phyloP scores from a whole-genome alignment of 306 rosid species.

The Quercus engelmannii region DNA sequence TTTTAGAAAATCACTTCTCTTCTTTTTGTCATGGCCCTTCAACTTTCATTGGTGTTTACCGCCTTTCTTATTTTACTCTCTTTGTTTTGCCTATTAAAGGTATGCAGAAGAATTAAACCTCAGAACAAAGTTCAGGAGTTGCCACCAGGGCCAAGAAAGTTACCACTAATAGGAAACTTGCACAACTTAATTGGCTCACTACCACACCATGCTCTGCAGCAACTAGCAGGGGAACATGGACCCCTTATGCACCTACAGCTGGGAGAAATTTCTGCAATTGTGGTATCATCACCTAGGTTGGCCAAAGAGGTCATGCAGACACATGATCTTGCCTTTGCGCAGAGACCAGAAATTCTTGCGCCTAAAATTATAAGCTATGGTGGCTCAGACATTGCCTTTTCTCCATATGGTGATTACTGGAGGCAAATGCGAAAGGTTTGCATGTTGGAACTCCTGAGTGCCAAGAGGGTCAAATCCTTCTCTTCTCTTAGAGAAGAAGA shows the following conservation, averaged over 20 bases:
- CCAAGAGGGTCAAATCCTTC: too few relatives aligned
- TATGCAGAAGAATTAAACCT: not conserved
- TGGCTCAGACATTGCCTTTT: not conserved
- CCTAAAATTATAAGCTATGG: not conserved
- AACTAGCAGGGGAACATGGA: slow-evolving; percentile 36
- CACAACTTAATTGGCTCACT: slow-evolving; percentile 17
- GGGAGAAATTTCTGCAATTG: slow-evolving; percentile 32
- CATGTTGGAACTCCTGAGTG: too few relatives aligned
- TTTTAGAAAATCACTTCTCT: too few relatives aligned
- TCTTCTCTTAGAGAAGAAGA: too few relatives aligned
- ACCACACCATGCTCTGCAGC: slow-evolving; percentile 12
- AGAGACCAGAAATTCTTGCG: not conserved
- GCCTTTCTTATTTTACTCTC: not conserved
- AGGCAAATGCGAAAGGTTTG: too few relatives aligned
- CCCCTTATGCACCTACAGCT: slow-evolving; percentile 48
- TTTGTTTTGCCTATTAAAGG: not conserved
- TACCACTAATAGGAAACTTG: slow-evolving; percentile 27
- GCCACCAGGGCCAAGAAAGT: not conserved
- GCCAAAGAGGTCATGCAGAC: not conserved
- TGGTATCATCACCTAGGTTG: slow-evolving; percentile 34
- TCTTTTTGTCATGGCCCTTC: not conserved
- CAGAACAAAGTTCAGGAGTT: not conserved
- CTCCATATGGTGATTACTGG: not conserved
- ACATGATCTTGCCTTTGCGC: not conserved
- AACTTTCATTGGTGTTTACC: not conserved